Percentiles rank a stretch among this genome's conserved stretches.
phyloP scores from a whole-genome alignment of 2,329 filamentous ascomycete genomes.

The Diplocarpon rosae region DNA sequence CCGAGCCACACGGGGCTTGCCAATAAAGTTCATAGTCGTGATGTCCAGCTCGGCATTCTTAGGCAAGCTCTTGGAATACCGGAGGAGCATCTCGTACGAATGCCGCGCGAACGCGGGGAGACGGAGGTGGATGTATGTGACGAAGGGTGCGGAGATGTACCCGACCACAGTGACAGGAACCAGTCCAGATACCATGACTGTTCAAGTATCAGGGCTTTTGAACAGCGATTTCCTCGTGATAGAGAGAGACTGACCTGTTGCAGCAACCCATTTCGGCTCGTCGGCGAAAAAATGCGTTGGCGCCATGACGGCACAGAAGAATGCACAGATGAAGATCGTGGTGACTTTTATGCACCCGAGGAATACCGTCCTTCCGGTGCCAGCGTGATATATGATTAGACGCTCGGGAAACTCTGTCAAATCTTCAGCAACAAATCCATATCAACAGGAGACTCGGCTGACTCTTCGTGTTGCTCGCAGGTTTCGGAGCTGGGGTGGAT shows the following conservation, averaged over 20 bases:
- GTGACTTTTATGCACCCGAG: constrained; percentile 61
- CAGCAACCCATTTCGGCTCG: constrained; percentile 21
- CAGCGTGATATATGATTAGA: constrained; percentile 66
- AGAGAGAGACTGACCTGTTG: constrained; percentile 12
- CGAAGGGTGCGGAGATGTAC: constrained; percentile 58
- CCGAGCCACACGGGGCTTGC: constrained; percentile 27
- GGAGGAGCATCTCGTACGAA: constrained; percentile 44
- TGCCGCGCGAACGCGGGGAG: constrained; percentile 54
- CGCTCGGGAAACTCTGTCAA: constrained; percentile 37
- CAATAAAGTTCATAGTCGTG: constrained; percentile 31
- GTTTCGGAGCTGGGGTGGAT: no score
- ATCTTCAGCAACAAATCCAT: neutral
- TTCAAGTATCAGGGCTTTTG: neutral
- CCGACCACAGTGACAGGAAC: constrained; percentile 54
- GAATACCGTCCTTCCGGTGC: constrained; percentile 54
- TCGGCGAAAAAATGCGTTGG: constrained; percentile 28
- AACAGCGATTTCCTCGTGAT: no score
- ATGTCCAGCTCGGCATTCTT: constrained; percentile 30
- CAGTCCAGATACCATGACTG: constrained; percentile 48
- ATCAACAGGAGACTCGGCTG: neutral
- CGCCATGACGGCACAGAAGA: constrained; percentile 53
- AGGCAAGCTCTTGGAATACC: constrained; percentile 39
- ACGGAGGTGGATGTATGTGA: constrained; percentile 59
- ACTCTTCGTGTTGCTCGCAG: no score
- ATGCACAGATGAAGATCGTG: constrained; percentile 56